Evolutionary conservation across 441 rosid species (phyloP).

Genomic region (Euphorbia celastroides): DNA sequence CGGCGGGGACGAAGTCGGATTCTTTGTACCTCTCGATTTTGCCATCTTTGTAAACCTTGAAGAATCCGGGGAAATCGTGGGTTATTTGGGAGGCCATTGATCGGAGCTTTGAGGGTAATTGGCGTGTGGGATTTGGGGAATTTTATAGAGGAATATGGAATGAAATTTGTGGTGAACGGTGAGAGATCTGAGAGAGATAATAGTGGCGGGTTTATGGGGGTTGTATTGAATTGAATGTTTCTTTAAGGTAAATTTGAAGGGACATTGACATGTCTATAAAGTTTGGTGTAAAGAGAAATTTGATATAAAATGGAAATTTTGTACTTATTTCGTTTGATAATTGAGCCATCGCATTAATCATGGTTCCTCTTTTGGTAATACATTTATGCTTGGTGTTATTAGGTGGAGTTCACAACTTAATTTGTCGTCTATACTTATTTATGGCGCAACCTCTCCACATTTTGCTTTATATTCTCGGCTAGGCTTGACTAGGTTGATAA

Average conservation of each 20-base stretch:
- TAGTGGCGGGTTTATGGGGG: background rate
- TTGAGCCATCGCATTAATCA: background rate
- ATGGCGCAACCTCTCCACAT: no score
- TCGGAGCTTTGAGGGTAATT: background rate
- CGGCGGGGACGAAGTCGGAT: constrained; percentile 13
- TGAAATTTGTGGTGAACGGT: background rate
- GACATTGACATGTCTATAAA: background rate
- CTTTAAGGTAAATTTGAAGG: background rate
- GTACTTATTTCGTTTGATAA: no score
- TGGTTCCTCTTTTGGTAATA: no score
- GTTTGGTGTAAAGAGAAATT: no score
- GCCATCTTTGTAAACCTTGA: constrained; percentile 24
- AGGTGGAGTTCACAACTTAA: no score
- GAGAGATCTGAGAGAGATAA: background rate
- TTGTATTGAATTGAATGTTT: constrained; percentile 1
- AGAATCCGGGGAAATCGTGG: constrained; percentile 20
- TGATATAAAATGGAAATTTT: background rate
- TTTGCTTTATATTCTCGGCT: no score
- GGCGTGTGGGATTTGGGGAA: background rate
- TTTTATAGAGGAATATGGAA: background rate
- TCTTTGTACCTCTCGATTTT: constrained; percentile 15
- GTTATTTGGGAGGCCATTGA: background rate
- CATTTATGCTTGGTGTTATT: no score
- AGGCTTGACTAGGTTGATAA: no score
- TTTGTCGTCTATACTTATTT: no score